phyloP scores from a whole-genome alignment of 179 eudicot genomes.

The Beta corolliflora region DNA sequence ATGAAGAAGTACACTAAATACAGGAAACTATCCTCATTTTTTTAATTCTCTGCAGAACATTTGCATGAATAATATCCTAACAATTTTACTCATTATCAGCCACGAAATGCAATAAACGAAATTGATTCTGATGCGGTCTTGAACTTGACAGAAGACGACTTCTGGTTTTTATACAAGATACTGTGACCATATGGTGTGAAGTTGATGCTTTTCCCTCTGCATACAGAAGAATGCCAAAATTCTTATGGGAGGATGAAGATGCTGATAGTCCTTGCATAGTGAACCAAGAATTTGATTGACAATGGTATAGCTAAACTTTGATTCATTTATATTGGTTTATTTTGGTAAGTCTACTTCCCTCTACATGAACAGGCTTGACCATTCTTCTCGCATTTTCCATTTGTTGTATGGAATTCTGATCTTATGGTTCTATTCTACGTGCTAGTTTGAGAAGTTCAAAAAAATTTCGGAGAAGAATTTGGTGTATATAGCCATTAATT shows the following conservation, averaged over 20 bases:
- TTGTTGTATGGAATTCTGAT: background rate
- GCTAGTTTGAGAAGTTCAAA: background rate
- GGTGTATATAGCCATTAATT: background rate
- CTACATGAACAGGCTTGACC: background rate
- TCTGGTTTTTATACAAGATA: background rate
- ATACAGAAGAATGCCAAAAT: background rate
- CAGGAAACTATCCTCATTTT: too few species aligned
- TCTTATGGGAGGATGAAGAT: background rate
- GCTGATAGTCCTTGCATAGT: background rate
- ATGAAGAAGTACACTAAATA: too few species aligned
- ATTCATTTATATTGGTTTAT: background rate
- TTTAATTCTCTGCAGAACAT: too few species aligned
- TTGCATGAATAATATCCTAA: too few species aligned
- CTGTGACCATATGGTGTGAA: background rate
- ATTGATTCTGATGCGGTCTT: background rate
- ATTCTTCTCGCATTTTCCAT: background rate
- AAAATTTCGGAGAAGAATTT: background rate
- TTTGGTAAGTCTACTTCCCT: conserved; percentile 6
- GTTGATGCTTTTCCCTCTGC: background rate
- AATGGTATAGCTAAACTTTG: background rate
- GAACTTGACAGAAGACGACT: background rate
- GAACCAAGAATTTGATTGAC: background rate
- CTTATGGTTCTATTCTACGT: background rate
- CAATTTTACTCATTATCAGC: too few species aligned
- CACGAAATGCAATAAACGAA: too few species aligned